Percentiles rank a stretch among this genome's conserved stretches.
These are phyloP conservation scores for Stachybotrys echinatus DNA, from an alignment of 2,329 filamentous ascomycete species.

Conservation along the genomic window DNA sequence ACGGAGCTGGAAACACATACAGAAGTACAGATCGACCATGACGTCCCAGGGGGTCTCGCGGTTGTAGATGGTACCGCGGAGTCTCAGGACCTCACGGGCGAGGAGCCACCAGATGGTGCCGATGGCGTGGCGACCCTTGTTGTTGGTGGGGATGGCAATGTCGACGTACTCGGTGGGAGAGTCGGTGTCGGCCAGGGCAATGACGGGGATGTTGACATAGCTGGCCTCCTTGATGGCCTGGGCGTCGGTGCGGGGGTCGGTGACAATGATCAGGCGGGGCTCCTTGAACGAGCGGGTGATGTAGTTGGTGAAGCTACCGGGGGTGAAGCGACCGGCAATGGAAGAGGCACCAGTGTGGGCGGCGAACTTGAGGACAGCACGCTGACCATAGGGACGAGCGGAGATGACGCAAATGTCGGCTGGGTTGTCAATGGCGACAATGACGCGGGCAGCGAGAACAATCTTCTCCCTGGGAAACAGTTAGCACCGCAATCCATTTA, in stretches of 20 bases:
- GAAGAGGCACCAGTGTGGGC: conserved; percentile 95
- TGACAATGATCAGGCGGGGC: conserved; percentile 98
- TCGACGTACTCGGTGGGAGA: conserved; percentile 99
- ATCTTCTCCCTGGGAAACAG: conserved; percentile 86
- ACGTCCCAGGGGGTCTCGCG: conserved; percentile 98
- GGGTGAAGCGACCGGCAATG: conserved; percentile 99
- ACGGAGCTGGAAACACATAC: conserved; percentile 36
- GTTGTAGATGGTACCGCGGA: conserved; percentile 92
- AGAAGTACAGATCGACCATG: conserved; percentile 99
- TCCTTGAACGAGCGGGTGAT: conserved; percentile 99
- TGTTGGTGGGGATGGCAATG: conserved; percentile 99
- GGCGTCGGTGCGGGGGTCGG: conserved; percentile 98
- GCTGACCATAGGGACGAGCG: conserved; percentile 98
- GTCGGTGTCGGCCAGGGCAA: conserved; percentile 98
- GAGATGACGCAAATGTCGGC: conserved; percentile 99
- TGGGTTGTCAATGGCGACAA: conserved; percentile 98
- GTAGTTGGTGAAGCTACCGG: conserved; percentile 99
- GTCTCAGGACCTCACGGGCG: conserved; percentile 98
- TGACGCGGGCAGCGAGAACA: conserved; percentile 96
- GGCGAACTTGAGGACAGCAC: conserved; percentile 99
- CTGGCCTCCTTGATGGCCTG: conserved; percentile 99
- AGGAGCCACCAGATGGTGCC: conserved; percentile 99
- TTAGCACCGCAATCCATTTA: conserved; percentile 1
- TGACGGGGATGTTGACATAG: conserved; percentile 99
- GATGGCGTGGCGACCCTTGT: conserved; percentile 99